Percentiles rank a stretch among this genome's conserved stretches.
These are phyloP conservation scores for Flaveria robusta DNA, from an alignment of 129 eudicot genomes.

Conservation along the genomic window DNA sequence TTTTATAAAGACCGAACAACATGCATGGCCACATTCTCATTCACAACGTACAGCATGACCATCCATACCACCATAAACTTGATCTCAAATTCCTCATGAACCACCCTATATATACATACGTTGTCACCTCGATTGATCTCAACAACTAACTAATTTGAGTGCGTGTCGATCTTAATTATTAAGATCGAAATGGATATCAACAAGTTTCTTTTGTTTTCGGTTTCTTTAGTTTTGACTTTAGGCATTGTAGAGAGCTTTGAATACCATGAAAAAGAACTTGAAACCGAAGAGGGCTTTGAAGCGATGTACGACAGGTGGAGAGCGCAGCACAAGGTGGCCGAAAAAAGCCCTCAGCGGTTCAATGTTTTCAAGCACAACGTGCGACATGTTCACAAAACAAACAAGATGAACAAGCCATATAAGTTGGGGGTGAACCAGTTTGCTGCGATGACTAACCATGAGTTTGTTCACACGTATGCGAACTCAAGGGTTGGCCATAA, in stretches of 20 bases:
- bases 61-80: neutral
- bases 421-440: slow-evolving; percentile 66
- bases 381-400: slow-evolving; percentile 37
- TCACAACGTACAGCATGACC: slow-evolving; percentile 7
- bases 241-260: slow-evolving; percentile 44
- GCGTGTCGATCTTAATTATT: too few species aligned
- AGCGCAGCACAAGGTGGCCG: slow-evolving; percentile 56
- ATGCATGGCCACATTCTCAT: slow-evolving; percentile 17
- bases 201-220: slow-evolving; percentile 26
- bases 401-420: slow-evolving; percentile 68
- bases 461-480: slow-evolving; percentile 49
- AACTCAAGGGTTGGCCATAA: slow-evolving; percentile 43
- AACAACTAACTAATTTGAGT: too few species aligned
- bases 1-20: neutral
- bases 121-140: too few species aligned
- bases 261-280: slow-evolving; percentile 61
- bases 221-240: slow-evolving; percentile 44
- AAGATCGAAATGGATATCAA: slow-evolving; percentile 35
- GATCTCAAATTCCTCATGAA: neutral
- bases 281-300: slow-evolving; percentile 55
- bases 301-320: slow-evolving; percentile 72
- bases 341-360: slow-evolving; percentile 38
- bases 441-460: slow-evolving; percentile 69
- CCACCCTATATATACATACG: neutral
- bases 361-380: slow-evolving; percentile 66